Evolutionary conservation across 2,329 filamentous ascomycete genomes (phyloP), one percentile per base, ranked within the genome.

Genomic region (Claviceps sp.): DNA sequence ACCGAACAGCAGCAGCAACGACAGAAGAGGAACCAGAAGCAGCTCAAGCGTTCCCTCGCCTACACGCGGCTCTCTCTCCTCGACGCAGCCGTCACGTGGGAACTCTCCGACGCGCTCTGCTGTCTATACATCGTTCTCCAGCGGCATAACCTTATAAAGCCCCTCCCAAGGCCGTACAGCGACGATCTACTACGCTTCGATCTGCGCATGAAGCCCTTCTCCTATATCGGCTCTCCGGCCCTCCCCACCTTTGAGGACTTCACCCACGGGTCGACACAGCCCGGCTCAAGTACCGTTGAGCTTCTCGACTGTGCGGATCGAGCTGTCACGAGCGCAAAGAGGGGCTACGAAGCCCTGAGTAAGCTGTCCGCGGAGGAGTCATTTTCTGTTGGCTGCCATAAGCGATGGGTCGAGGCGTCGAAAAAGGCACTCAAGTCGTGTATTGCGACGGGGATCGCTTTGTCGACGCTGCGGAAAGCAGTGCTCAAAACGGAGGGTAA

Each of bases 141-240:
- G 30, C 82, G 85, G 8, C 72, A 85, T 6, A 60, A 65, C 26
- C 62, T 82, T 55, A 58, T 89, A 58, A 68, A 72, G 49, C 53
- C 68, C 0, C 77, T 73, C 5, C 65, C 66, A 0, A 71, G 80
- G 1, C 82, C 84, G 0, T 94, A 89, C 63, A 80, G 82, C 52
- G 78, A 77, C 16, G 78, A 85, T 53, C 68, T 73, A 37, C 70
- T 89, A 4, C 81, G 88, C 13, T 90, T 93, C 64, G 85, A 93
- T 58, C 70, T 94, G 10, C 85, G 90, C 54, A 93, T 95, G 87
- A 87, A 85, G 60, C 87, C 89, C 0, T 95, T 94, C 61, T 72
- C 84, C 1, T 65, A 71, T 7, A 77, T 95, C 52, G 76, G 78
- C 10, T 73, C 87, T 2, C 86, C 88, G 0, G 77, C 81, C 54